Evolutionary conservation across 2,329 filamentous ascomycete species (phyloP).

Genomic region (Ceratocystis ficicola): DNA sequence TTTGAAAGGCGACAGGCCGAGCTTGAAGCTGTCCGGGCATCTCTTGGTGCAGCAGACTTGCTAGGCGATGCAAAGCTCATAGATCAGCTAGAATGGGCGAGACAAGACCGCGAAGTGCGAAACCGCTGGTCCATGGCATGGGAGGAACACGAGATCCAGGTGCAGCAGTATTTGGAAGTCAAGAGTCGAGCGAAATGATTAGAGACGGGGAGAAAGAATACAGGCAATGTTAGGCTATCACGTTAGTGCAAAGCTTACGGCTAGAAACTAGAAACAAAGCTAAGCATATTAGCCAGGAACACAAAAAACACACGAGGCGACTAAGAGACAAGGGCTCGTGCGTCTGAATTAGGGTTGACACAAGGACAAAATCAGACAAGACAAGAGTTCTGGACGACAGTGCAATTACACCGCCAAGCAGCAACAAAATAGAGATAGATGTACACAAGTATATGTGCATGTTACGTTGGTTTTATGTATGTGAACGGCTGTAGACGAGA

Average conservation of each 20-base stretch:
- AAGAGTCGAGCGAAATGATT: slow-evolving; percentile 24
- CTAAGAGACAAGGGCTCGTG: neutral
- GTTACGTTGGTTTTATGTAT: too few species aligned
- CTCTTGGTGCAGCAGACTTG: slow-evolving; percentile 36
- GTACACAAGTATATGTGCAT: too few species aligned
- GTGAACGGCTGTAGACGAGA: too few species aligned
- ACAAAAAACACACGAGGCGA: neutral
- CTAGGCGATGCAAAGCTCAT: slow-evolving; percentile 24
- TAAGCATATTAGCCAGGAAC: neutral
- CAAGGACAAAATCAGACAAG: too few species aligned
- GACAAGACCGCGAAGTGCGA: slow-evolving; percentile 52
- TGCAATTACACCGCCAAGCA: too few species aligned
- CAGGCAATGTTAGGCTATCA: neutral
- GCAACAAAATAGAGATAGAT: too few species aligned
- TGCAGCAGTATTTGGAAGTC: slow-evolving; percentile 46
- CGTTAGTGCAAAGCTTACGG: neutral
- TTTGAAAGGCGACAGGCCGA: slow-evolving; percentile 40
- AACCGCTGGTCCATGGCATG: slow-evolving; percentile 48
- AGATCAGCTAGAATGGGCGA: slow-evolving; percentile 48
- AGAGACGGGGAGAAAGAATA: neutral
- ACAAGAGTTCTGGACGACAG: too few species aligned
- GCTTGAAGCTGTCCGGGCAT: slow-evolving; percentile 36
- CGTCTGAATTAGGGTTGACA: neutral
- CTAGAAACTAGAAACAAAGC: neutral
- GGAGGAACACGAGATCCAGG: slow-evolving; percentile 45